Evolutionary conservation across 345 rosid genomes (phyloP), one percentile per base, ranked within the genome.

Genomic region (Arabidopsis arenosa): DNA sequence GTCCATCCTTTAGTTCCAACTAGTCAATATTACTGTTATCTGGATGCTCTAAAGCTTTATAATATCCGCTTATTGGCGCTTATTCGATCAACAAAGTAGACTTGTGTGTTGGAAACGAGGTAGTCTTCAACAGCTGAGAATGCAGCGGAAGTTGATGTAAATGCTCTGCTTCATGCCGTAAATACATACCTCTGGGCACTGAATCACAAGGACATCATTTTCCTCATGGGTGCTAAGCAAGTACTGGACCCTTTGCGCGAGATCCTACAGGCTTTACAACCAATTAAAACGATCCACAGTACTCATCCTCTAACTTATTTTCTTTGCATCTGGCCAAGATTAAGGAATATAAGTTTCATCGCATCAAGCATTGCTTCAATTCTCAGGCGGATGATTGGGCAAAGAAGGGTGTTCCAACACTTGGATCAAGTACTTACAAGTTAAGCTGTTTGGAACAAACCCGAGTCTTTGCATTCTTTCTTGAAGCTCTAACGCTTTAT

Each of bases 381-480:
- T 7, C 39, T 55, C 39, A 30, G 39, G 39, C 2, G 0, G 37
- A 30, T 55, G 18, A 6, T 11, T 5, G 5, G 36, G 3, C 36
- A 54, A 26, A 54, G 36, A 55, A 13, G 36, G 18, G 39, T 63
- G 56, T 26, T 51, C 36, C 86, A 79, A 18, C 86, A 44, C 80
- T 51, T 83, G 80, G 60, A 92, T 84, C 75, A 86, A 74, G 68
- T 85, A 75, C 78, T 85, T 87, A 86, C 83, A 84, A 51, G 86
- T 82, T 30, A 76, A 67, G 18, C 79, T 77, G 75, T 86, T 85
- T 18, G 95, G 95, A 60, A 80, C 83, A 83, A 84, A 87, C 36
- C 97, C 97, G 41, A 89, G 32, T 80, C 80, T 89, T 86, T 85
- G 60, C 84, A 88, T 75, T 65, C 89, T 83, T 9, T 88, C 82